Base-by-base conservation (phyloP, 768 basidiomycete species). In the Tremella yokohamensis region DNA sequence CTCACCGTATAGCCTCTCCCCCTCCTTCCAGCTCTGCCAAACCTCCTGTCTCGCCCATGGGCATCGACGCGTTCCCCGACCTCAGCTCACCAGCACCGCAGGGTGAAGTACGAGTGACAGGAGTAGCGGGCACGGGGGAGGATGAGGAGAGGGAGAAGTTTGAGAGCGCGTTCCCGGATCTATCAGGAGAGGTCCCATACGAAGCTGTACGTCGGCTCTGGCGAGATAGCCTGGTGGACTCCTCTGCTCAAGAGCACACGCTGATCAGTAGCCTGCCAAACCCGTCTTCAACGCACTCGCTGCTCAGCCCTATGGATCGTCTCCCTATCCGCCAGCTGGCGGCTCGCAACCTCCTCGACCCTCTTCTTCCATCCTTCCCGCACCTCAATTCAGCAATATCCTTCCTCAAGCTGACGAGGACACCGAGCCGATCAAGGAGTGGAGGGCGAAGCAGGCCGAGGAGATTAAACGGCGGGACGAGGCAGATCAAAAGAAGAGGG, bases 381-480 rank as follows among this genome's bases (percentile, higher is more conserved):
- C 69, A 16, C 75, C 75, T 15, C 48, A 64, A 19, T 73, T 76
- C 59, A 48, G 48, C 49, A 73, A 73, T 49, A 73, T 65, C 57
- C 61, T 73, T 3, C 62, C 65, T 20, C 56, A 62, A 2, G 48
- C 64, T 22, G 62, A 74, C 47, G 69, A 74, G 47, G 75, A 76
- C 9, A 67, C 73, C 15, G 69, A 69, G 45, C 72, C 75, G 7
- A 70, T 76, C 72, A 93, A 89, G 73, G 80, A 85, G 70, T 97
- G 94, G 94, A 84, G 89, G 47, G 87, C 85, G 73, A 85, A 84
- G 69, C 93, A 96, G 70, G 84, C 84, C 22, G 85, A 81, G 22
- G 90, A 92, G 71, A 92, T 97, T 61, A 83, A 80, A 63, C 81
- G 81, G 40, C 85, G 94, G 56, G 93, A 97, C 75, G 89, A 88